Evolutionary conservation across 495 filamentous ascomycete genomes (phyloP), one percentile per base, ranked within the genome.

Genomic region (Penicillium malachiteum): DNA sequence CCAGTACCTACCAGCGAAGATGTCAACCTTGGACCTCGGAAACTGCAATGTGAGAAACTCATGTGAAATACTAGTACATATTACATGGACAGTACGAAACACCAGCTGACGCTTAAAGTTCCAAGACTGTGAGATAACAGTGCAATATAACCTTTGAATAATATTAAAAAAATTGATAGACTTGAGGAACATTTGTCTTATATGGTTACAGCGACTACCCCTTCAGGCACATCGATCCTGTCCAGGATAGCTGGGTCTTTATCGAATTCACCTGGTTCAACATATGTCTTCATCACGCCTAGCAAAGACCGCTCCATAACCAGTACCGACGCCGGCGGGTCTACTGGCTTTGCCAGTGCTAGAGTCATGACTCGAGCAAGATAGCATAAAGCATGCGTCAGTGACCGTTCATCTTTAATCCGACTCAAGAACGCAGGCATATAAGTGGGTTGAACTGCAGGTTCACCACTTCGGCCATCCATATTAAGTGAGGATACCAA

Each of bases 381-480:
- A 26, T 53, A 65, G 9, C 37, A 21, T 13, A 62, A 37, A 6
- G 46, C 52, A 50, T 33, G 48, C 0, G 34, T 39, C 35, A 65
- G 35, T 2, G 53, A 16, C 14, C 7, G 14, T 21, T 39, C 18
- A 10, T 42, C 51, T 8, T 35, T 35, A 10, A 62, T 54, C 37
- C 48, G 52, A 21, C 38, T 38, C 16, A 74, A 56, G 2, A 74
- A 57, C 10, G 68, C 67, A 30, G 71, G 65, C 48, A 66, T 63
- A 26, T 74, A 74, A 7, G 70, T 72, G 16, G 68, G 66, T n/a
- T 68, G 68, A 38, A 74, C 63, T 9, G 68, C 71, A 33, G 66
- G 66, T 31, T 66, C 30, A 2, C 52, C 55, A 40, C 56, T 56
- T 30, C 47, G 46, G 7, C 71, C 71, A 32, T 74, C 68, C 11